Evolutionary conservation across 495 filamentous ascomycete species (phyloP), one percentile per base, ranked within the genome.

Genomic region (Hyaloscypha bicolor): DNA sequence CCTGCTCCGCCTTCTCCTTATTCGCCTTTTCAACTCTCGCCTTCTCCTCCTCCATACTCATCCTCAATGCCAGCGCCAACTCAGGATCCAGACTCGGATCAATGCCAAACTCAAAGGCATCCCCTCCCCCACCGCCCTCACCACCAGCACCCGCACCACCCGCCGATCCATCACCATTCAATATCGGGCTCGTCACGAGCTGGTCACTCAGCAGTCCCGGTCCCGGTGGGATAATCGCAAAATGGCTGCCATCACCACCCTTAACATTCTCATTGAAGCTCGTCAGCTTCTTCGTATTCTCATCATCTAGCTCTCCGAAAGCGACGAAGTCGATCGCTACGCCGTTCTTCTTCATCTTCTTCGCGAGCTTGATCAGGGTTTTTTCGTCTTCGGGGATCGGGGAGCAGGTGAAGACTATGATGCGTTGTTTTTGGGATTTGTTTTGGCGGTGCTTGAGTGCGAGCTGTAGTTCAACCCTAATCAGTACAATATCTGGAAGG

Each of bases 381-480:
- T 93, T 93, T 79, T 97, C 90, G 70, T 91, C 88, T 76, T 99
- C 95, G 51, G 85, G 86, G 73, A 99, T 90, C 48, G 93, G 91
- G 4, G 91, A 94, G 83, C 95, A 97, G 58, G 91, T 93, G 79
- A 99, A 98, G 22, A 93, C 93, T 76, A 99, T 89, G 77, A 98
- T 96, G 67, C 95, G 91, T 83, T 96, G 93, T 58, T 90, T 87
- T 78, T 97, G 94, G 42, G 91, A 91, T 74, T 97, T 97, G 79
- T 99, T 97, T 79, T 97, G 93, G 42, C 95, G 90, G 78, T 99
- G 95, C 81, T 98, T 99, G 69, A 99, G 85, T n/a, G 95, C 95
- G 64, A 99, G 86, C 93, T 97, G 66, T 60, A 19, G 65, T 33
- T 68, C 59, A 51, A 14, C 45, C 48, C 19, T 30, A 4, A 37